Percentiles rank a stretch among this genome's conserved stretches.
Evolutionary conservation across 177 flowering plant species (phyloP).

Genomic region (Vitis hybrid): DNA sequence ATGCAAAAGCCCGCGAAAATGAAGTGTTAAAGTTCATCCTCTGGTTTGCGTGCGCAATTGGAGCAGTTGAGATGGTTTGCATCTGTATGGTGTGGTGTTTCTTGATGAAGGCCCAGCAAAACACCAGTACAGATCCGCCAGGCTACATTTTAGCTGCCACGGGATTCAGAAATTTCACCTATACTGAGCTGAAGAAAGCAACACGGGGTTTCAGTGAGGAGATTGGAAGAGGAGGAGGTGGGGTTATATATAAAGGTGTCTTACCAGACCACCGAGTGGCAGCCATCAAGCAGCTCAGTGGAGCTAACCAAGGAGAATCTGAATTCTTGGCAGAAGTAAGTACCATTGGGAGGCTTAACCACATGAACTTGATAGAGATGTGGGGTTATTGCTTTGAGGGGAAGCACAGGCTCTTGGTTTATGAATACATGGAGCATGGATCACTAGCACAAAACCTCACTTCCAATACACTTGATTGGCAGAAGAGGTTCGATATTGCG

Average conservation of each 20-base stretch:
- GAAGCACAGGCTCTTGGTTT: slow-evolving; percentile 12
- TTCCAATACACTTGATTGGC: slow-evolving; percentile 4
- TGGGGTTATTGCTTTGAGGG: slow-evolving; percentile 18
- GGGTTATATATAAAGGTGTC: slow-evolving; percentile 26
- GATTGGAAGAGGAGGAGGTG: slow-evolving; percentile 33
- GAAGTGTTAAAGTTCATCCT: background rate
- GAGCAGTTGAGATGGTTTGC: background rate
- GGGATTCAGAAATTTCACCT: slow-evolving; percentile 24
- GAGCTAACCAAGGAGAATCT: slow-evolving; percentile 6
- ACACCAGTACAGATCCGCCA: background rate
- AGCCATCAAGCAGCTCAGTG: slow-evolving; percentile 9
- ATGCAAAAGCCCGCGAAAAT: background rate
- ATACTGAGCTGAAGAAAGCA: slow-evolving; percentile 22
- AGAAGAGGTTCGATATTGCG: slow-evolving; percentile 8
- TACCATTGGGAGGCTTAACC: slow-evolving; percentile 13
- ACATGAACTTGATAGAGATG: slow-evolving; percentile 19
- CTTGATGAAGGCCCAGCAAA: background rate
- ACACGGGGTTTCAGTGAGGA: slow-evolving; percentile 22
- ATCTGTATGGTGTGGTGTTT: slow-evolving; percentile 10
- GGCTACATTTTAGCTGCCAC: slow-evolving; percentile 11
- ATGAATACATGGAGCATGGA: slow-evolving; percentile 13
- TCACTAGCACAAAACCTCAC: slow-evolving; percentile 9
- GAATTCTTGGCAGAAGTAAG: slow-evolving; percentile 12
- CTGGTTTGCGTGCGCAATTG: background rate
- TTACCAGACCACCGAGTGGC: background rate